Conservation (phyloP, 805 yeast species). For the Wilhelminamyces savonicus region DNA sequence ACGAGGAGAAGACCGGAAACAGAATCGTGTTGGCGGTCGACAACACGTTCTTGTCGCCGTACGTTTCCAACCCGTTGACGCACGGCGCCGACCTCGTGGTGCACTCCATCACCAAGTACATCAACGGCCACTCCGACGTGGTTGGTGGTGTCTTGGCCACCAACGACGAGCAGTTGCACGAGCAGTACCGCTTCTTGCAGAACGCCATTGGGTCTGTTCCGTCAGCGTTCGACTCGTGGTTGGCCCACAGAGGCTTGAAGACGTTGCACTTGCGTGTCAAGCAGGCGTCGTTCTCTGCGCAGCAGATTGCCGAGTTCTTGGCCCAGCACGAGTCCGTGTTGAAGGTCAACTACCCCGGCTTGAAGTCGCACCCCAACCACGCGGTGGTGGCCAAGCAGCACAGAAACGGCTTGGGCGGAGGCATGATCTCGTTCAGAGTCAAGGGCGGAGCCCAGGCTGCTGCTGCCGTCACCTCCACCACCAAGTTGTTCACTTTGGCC, state of each 20-base stretch:
- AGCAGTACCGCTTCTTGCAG: constrained; percentile 68
- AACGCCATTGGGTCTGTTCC: constrained; percentile 88
- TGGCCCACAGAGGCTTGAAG: constrained; percentile 87
- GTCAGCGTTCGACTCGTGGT: constrained; percentile 87
- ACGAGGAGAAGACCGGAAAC: constrained; percentile 40
- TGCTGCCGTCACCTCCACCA: constrained; percentile 61
- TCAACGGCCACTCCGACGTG: constrained; percentile 90
- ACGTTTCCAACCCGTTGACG: constrained; percentile 74
- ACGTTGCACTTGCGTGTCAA: constrained; percentile 76
- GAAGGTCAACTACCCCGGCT: constrained; percentile 80
- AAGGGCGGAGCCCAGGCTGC: constrained; percentile 79
- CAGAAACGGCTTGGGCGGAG: constrained; percentile 83
- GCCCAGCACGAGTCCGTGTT: constrained; percentile 43
- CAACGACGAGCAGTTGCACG: constrained; percentile 53
- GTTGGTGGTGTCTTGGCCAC: constrained; percentile 81
- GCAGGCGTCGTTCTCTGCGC: constrained; percentile 63
- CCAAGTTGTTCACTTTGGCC: constrained; percentile 77
- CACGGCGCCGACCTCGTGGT: constrained; percentile 85
- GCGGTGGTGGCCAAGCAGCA: constrained; percentile 68
- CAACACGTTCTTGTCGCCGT: constrained; percentile 85
- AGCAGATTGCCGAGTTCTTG: constrained; percentile 62
- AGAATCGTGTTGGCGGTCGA: constrained; percentile 68
- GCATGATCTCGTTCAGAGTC: constrained; percentile 85
- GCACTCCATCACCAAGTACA: constrained; percentile 85
- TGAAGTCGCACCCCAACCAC: constrained; percentile 57